Base-by-base conservation (phyloP, 208 protist species). In the Borovskyia barvae region DNA sequence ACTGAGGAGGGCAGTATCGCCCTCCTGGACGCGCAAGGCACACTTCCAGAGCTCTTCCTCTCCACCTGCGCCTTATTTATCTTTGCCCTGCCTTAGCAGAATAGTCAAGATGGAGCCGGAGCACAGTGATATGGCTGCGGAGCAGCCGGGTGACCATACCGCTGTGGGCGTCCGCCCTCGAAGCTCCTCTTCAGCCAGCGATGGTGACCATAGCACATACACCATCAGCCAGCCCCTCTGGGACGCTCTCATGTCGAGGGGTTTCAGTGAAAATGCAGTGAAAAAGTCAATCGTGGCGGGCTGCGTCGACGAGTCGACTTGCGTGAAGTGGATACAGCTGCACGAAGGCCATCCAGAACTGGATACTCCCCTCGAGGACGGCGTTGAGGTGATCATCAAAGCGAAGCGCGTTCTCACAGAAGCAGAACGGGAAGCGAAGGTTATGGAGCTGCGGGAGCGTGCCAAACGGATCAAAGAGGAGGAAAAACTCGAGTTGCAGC, bases 211-310 rank as follows among this genome's bases (percentile, higher is more conserved):
- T 19, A 59, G 50, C 40, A 72, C 36, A 32, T 87, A 81, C 56
- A 77, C 57, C 22, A 85, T 94, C 26, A 68, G 49, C 9, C 66
- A 88, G 52, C 41, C 37, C 8, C 48, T 88, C 7, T 89, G 85
- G 51, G 75, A 91, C 49, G 59, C 54, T 0, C 70, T 94, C 12
- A 9, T 66, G 5, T 47, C 37, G 0, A 75, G 72, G 14, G 88
- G 85, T 2, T 92, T 92, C 46, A 91, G 85, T 56, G 88, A 92
- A 15, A 92, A 90, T 51, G 88, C 88, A 9, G 85, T 92, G 42
- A 94, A 94, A 47, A 94, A 94, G 72, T 88, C 85, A 2, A 88
- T 94, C 39, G 85, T 85, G 3, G 57, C 85, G 5, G 88, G 88
- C 8, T 94, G 88, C 65, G 57, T 94, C 32, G 72, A 94, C 52